Percentiles rank a stretch among this genome's conserved stretches.
These are phyloP conservation scores for Acorus calamus DNA, from an alignment of 106 monocot genomes.

Conservation along the genomic window DNA sequence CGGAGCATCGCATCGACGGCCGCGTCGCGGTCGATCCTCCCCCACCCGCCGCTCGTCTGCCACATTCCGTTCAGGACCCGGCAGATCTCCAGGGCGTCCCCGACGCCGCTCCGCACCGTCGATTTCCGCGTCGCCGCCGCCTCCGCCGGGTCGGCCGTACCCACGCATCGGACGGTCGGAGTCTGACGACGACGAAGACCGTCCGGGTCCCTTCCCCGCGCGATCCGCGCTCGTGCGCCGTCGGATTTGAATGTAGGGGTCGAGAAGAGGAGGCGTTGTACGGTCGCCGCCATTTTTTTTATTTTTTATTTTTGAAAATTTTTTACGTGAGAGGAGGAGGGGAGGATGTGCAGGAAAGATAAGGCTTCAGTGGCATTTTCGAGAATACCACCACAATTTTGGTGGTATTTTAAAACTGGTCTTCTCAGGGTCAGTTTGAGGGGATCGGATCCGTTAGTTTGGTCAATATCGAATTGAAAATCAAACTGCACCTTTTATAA, in stretches of 20 bases:
- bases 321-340: too few relatives aligned
- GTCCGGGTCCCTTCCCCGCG: not conserved
- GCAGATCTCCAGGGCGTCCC: slow-evolving; percentile 66
- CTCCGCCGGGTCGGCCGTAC: slow-evolving; percentile 15
- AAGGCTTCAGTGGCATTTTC: too few relatives aligned
- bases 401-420: too few relatives aligned
- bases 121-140: slow-evolving; percentile 19
- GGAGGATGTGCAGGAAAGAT: too few relatives aligned
- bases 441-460: too few relatives aligned
- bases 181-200: too few relatives aligned
- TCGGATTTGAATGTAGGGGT: not conserved
- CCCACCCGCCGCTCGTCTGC: slow-evolving; percentile 99
- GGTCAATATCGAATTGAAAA: too few relatives aligned
- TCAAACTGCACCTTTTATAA: too few relatives aligned
- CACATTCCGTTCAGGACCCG: slow-evolving; percentile 95
- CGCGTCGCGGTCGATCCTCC: slow-evolving; percentile 74
- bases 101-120: slow-evolving; percentile 34
- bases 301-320: too few relatives aligned
- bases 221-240: not conserved
- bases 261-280: not conserved
- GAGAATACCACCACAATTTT: too few relatives aligned
- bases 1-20: slow-evolving; percentile 90
- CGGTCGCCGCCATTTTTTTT: too few relatives aligned
- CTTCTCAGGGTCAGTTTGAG: too few relatives aligned
- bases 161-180: slow-evolving; percentile 21